Conservation (phyloP, 73 alveolate genomes). For the Strombidium stylifer region DNA sequence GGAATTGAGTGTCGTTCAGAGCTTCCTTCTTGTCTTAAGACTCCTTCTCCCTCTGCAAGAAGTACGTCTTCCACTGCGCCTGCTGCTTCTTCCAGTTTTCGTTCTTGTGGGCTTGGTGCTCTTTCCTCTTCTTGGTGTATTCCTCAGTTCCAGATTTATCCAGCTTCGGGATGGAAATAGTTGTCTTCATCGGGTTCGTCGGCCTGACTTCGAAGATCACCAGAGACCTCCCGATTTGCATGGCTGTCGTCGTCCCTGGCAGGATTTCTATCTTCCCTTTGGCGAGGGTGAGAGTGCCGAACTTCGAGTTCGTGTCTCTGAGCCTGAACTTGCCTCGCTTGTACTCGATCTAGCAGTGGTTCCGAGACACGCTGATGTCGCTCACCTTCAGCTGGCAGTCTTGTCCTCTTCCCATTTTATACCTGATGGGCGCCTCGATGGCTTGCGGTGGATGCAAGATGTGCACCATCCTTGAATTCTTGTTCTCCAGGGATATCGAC, state of each 20-base stretch:
- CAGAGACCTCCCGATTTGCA: constrained; percentile 62
- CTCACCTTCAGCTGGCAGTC: constrained; percentile 77
- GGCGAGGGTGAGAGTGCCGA: constrained; percentile 80
- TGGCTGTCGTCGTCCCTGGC: constrained; percentile 30
- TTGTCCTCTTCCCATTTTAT: constrained; percentile 83
- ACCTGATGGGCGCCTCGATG: neutral
- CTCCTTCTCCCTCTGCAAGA: constrained; percentile 2
- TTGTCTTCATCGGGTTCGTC: neutral
- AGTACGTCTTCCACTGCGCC: neutral
- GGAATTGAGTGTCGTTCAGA: neutral
- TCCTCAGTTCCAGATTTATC: constrained; percentile 3
- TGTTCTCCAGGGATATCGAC: constrained; percentile 57
- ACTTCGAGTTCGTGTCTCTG: constrained; percentile 74
- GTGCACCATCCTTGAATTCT: constrained; percentile 58
- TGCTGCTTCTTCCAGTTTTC: neutral
- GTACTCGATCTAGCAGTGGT: constrained; percentile 68
- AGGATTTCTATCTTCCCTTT: constrained; percentile 12
- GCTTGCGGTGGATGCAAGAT: constrained; percentile 16
- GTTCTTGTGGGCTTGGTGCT: neutral
- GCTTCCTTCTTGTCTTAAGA: neutral
- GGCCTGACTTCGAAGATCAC: constrained; percentile 25
- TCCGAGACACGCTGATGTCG: constrained; percentile 85
- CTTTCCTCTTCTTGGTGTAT: neutral
- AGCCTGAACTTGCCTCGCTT: constrained; percentile 32
- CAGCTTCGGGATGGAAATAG: constrained; percentile 22